phyloP scores from a whole-genome alignment of 345 rosid genomes.

The Nephelium lappaceum region DNA sequence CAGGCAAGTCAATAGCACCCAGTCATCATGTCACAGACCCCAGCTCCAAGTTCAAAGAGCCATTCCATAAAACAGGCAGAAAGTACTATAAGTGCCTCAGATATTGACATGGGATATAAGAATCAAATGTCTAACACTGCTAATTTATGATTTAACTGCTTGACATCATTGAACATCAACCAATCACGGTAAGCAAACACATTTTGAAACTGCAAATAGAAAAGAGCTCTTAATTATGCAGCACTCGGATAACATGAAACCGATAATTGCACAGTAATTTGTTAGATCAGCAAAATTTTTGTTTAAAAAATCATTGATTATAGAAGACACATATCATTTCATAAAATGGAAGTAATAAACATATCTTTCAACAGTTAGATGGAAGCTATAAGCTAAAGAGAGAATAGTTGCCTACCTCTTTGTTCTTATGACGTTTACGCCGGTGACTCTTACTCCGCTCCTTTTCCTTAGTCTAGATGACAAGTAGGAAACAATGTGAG shows the following conservation, averaged over 20 bases:
- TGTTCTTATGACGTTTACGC: constrained; percentile 71
- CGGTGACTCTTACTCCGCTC: constrained; percentile 69
- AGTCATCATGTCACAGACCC: constrained; percentile 72
- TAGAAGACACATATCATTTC: background rate
- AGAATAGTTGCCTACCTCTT: constrained; percentile 63
- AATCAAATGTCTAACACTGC: constrained; percentile 7
- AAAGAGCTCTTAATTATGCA: background rate
- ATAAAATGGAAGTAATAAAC: background rate
- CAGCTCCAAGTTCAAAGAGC: constrained; percentile 99
- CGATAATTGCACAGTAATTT: background rate
- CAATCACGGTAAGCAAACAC: background rate
- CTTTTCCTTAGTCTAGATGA: constrained; percentile 65
- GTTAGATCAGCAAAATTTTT: background rate
- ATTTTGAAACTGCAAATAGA: background rate
- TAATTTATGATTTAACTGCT: background rate
- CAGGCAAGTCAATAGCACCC: constrained; percentile 66
- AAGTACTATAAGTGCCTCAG: constrained; percentile 64
- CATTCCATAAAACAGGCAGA: constrained; percentile 70
- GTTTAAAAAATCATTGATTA: background rate
- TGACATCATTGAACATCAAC: background rate
- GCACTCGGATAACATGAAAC: background rate
- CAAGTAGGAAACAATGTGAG: constrained; percentile 16
- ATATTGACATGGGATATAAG: constrained; percentile 18
- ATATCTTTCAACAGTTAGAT: background rate
- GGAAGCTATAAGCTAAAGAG: background rate